phyloP scores from a whole-genome alignment of 2,329 filamentous ascomycete genomes.

The Exophiala dermatitidis region DNA sequence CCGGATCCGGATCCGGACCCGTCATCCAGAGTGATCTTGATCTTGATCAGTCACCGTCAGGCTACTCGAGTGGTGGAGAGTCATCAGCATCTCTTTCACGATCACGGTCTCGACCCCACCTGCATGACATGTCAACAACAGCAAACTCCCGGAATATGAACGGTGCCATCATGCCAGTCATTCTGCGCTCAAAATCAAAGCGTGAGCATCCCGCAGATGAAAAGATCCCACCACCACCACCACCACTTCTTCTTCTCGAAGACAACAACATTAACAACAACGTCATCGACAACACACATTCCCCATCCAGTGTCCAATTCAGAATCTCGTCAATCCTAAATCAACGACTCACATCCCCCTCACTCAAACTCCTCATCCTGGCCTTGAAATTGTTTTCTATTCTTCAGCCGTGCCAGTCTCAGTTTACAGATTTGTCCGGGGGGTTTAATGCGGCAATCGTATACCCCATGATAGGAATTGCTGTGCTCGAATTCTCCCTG shows the following conservation, averaged over 20 bases:
- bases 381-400: slow-evolving; percentile 21
- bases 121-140: too few relatives aligned
- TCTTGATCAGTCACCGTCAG: not conserved
- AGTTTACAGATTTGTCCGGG: not conserved
- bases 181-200: slow-evolving; percentile 9
- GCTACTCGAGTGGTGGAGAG: slow-evolving; percentile 10
- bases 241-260: slow-evolving; percentile 7
- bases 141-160: not conserved
- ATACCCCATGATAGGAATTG: slow-evolving; percentile 21
- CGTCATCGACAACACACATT: not conserved
- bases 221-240: slow-evolving; percentile 9
- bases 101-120: too few relatives aligned
- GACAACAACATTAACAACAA: slow-evolving; percentile 7
- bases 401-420: slow-evolving; percentile 19
- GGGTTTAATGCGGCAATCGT: slow-evolving; percentile 23
- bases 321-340: slow-evolving; percentile 1
- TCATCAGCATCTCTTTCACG: not conserved
- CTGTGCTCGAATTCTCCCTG: slow-evolving; percentile 22
- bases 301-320: not conserved
- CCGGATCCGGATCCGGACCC: too few relatives aligned
- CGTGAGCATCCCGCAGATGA: slow-evolving; percentile 5
- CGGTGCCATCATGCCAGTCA: slow-evolving; percentile 7
- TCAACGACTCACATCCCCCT: slow-evolving; percentile 8
- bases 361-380: slow-evolving; percentile 16
- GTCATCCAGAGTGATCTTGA: too few relatives aligned